Evolutionary conservation across 768 basidiomycete genomes (phyloP), one percentile per base, ranked within the genome.

Genomic region (Kwoniella shandongensis): DNA sequence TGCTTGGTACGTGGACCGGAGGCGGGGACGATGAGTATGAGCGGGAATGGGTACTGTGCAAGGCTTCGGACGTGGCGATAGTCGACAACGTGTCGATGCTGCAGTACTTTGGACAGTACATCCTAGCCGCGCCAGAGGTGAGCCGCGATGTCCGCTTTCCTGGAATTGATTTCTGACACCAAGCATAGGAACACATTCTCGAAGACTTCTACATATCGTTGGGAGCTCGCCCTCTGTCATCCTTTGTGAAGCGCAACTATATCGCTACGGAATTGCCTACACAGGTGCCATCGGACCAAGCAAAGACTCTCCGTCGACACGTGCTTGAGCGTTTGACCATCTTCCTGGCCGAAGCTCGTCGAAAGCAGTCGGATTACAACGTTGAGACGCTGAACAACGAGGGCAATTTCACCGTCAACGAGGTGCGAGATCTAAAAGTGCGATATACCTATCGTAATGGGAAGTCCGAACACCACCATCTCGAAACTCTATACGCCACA

Each of bases 61-160:
- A 79, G 60, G 83, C 90, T 0, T 80, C 80, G 42, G 82, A 78
- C 32, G 84, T 91, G 7, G 83, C 89, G 25, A 83, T 96, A 44
- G 88, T 88, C 3, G 93, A 99, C 72, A 91, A 96, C 70, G 86
- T 85, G 10, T 87, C 88, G 47, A 79, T 86, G 4, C 84, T 86
- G 66, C 86, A 89, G 60, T 79, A 86, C 12, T 96, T 96, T 70
- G 85, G 86, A 4, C 85, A 86, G 42, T 81, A 82, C 1, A 79
- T 94, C 15, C 89, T 86, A 2, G 67, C 70, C 12, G 75, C 75
- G 6, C 75, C 75, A 11, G 71, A 76, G 60, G 73, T 70, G 38
- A 59, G 70, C 57, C 17, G 8, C n/a, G n/a, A n/a, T n/a, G n/a
- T n/a, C n/a, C n/a, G n/a, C 40, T 44, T 17, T 51, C 41, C 18